Percentiles rank a stretch among this genome's conserved stretches.
Evolutionary conservation across 768 basidiomycete species (phyloP).

Genomic region (Russula sp.): DNA sequence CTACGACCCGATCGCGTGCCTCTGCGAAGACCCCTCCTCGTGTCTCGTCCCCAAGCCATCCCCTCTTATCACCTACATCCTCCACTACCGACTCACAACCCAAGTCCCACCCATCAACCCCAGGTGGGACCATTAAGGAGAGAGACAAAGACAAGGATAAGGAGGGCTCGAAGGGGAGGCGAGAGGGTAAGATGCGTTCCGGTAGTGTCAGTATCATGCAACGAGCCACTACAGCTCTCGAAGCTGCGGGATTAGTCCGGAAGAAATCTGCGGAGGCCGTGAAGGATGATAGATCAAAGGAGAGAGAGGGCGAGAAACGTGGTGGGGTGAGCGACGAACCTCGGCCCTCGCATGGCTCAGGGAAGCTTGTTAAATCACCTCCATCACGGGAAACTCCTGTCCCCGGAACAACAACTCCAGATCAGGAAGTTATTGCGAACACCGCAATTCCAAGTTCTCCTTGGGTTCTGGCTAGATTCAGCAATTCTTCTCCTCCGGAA

Average conservation of each 20-base stretch:
- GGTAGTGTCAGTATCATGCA: conserved; percentile 97
- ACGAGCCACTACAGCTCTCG: conserved; percentile 84
- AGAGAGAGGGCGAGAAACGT: conserved; percentile 37
- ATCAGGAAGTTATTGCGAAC: conserved; percentile 32
- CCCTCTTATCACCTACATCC: conserved; percentile 48
- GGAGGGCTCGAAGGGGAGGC: conserved; percentile 43
- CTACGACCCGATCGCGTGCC: conserved; percentile 33
- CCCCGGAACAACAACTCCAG: conserved; percentile 49
- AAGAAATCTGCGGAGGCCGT: conserved; percentile 79
- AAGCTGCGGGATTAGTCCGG: conserved; percentile 76
- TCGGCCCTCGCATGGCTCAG: conserved; percentile 60
- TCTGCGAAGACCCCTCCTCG: conserved; percentile 49
- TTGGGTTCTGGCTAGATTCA: conserved; percentile 49
- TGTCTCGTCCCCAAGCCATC: conserved; percentile 33
- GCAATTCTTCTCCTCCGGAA: conserved; percentile 27
- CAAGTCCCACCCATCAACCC: conserved; percentile 65
- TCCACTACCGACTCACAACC: conserved; percentile 45
- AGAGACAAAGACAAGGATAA: conserved; percentile 47
- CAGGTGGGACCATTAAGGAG: conserved; percentile 54
- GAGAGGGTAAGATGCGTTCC: conserved; percentile 58
- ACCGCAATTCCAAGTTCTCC: conserved; percentile 42
- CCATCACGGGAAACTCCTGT: conserved; percentile 42
- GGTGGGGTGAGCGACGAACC: conserved; percentile 49
- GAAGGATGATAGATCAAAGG: conserved; percentile 50
- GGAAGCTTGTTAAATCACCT: conserved; percentile 66